Percentiles rank a stretch among this genome's conserved stretches.
Evolutionary conservation across 805 yeast species (phyloP).

Genomic region (Jamesozyma lodderae): DNA sequence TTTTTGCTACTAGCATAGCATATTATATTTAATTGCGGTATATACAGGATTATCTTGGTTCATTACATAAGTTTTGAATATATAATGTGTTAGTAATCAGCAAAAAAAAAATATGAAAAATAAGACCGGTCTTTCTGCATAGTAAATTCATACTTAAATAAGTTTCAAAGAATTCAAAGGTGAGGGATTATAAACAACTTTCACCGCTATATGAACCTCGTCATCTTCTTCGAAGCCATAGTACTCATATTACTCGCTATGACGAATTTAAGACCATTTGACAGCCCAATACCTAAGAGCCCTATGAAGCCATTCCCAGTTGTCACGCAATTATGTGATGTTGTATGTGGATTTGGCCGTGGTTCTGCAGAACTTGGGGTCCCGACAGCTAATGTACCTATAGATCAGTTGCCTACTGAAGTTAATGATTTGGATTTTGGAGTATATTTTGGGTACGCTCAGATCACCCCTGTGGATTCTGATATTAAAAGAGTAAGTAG

Average conservation of each 20-base stretch:
- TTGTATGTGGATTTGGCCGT: conserved; percentile 85
- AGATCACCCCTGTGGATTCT: conserved; percentile 21
- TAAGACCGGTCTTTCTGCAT: too few species aligned
- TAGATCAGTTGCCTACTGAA: conserved; percentile 37
- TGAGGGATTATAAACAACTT: neutral
- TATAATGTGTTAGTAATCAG: too few species aligned
- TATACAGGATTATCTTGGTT: too few species aligned
- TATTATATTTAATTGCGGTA: too few species aligned
- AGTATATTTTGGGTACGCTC: conserved; percentile 80
- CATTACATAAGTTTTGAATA: too few species aligned
- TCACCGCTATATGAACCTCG: conserved; percentile 1
- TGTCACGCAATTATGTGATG: conserved; percentile 35
- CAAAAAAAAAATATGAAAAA: too few species aligned
- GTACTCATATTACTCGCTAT: conserved; percentile 2
- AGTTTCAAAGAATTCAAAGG: neutral
- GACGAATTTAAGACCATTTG: conserved; percentile 14
- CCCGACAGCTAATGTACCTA: conserved; percentile 88
- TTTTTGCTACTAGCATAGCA: too few species aligned
- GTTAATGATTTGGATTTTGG: conserved; percentile 53
- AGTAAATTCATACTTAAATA: too few species aligned
- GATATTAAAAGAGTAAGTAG: conserved; percentile 21
- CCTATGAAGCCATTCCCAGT: conserved; percentile 44
- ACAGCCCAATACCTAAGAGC: conserved; percentile 31
- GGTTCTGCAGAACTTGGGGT: conserved; percentile 91
- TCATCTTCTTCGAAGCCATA: conserved; percentile 3